phyloP scores from a whole-genome alignment of 1,284 basidiomycete genomes.

The Amylostereum areolatum region DNA sequence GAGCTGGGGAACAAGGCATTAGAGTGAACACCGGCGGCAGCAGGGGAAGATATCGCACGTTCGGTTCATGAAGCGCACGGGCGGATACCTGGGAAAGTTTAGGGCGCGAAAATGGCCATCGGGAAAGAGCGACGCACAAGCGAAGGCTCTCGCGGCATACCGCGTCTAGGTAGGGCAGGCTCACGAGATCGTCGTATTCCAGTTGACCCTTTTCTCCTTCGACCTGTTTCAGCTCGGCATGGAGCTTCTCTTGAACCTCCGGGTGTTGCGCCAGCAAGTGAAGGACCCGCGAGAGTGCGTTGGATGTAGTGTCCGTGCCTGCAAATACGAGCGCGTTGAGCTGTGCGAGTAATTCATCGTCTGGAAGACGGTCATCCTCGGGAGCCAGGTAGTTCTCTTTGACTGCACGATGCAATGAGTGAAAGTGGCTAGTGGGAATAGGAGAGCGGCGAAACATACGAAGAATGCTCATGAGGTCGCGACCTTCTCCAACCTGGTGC shows the following conservation, averaged over 20 bases:
- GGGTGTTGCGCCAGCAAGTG: conserved; percentile 10
- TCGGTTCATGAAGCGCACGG: no score
- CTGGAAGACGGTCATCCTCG: conserved; percentile 7
- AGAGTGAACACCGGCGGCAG: no score
- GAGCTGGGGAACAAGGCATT: neutral
- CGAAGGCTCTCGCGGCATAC: conserved; percentile 25
- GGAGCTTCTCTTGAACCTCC: conserved; percentile 16
- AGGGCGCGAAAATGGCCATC: no score
- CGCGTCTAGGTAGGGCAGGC: conserved; percentile 27
- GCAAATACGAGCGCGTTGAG: conserved; percentile 11
- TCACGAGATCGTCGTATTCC: conserved; percentile 24
- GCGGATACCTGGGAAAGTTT: no score
- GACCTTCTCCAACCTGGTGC: conserved; percentile 29
- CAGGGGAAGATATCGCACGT: no score
- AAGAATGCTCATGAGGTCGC: conserved; percentile 40
- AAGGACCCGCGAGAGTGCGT: conserved; percentile 12
- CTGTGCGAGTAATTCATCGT: conserved; percentile 9
- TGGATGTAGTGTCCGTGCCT: conserved; percentile 15
- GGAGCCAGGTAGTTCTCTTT: conserved; percentile 7
- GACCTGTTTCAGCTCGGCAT: conserved; percentile 17
- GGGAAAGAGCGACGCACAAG: conserved; percentile 5
- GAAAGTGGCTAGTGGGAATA: no score
- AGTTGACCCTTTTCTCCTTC: conserved; percentile 1
- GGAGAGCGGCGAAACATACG: conserved; percentile 21
- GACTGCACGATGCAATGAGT: neutral